Evolutionary conservation across 2,329 filamentous ascomycete species (phyloP), one percentile per base, ranked within the genome.

Genomic region (Trichophyton verrucosum): DNA sequence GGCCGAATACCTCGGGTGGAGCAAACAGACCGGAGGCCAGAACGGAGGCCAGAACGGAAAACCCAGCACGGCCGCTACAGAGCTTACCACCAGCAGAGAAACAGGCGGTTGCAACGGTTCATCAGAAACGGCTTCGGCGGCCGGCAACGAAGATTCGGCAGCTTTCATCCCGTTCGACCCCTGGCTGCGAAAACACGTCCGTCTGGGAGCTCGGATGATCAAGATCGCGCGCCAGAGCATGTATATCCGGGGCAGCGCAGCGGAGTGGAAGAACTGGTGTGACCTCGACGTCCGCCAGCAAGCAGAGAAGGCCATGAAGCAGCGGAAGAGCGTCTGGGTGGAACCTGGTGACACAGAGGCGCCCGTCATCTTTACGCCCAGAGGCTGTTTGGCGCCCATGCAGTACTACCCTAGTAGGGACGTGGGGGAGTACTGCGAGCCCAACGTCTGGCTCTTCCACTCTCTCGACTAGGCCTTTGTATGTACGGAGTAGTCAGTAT

Each of bases 181-280:
- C 15, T 57, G 55, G 55, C 55, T 57, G 9, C 33, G 55, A 17
- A 57, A 57, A 30, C 55, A 57, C 17, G 15, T 57, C 17, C 55
- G 55, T 7, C 33, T 57, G 6, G 55, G 55, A 2, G 55, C 36
- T 4, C 8, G n/a, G 22, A 24, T 57, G 20, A 11, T 57, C 36
- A 57, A 57, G 27, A 20, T 44, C 13, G 55, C 55, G 22, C 33
- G 7, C 15, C 5, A 15, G 6, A 57, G 55, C 20, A 57, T 44
- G 36, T 22, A 4, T 9, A n/a, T 42, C 22, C 9, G 17, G 13
- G 40, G 36, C 2, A 57, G 6, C 6, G 17, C 11, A 20, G 36
- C 33, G 1, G 13, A 27, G 17, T 57, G 55, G 55, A 7, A 44
- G 33, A 24, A 17, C 13, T 57, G 55, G 55, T 42, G 20, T 6